Conservation (phyloP, 179 eudicot genomes). For the Gypsophila paniculata region DNA sequence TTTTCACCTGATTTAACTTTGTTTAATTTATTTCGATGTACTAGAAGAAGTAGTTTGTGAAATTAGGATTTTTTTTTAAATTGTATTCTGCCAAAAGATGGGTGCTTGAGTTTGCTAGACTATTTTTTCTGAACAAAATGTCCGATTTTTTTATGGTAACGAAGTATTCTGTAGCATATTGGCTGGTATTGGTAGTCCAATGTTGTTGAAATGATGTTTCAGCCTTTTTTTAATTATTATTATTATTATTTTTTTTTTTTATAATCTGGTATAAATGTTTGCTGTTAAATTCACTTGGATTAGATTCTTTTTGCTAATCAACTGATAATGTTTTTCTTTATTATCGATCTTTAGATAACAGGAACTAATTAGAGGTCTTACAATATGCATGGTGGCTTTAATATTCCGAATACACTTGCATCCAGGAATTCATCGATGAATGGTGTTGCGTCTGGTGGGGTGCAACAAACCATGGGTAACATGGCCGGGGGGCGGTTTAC, state of each 20-base stretch:
- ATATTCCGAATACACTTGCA: constrained; percentile 65
- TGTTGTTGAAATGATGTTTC: background rate
- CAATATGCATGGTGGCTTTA: constrained; percentile 72
- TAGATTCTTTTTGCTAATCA: constrained; percentile 2
- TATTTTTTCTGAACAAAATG: too few relatives aligned
- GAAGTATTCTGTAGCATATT: background rate
- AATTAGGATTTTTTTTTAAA: too few relatives aligned
- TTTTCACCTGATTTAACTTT: too few relatives aligned
- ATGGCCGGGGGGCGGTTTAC: constrained; percentile 72
- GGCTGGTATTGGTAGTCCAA: background rate
- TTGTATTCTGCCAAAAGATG: too few relatives aligned
- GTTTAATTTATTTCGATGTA: too few relatives aligned
- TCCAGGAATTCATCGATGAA: constrained; percentile 76
- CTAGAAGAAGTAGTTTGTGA: too few relatives aligned
- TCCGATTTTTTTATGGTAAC: too few relatives aligned
- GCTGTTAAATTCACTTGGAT: constrained; percentile 29
- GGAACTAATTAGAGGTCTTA: constrained; percentile 64
- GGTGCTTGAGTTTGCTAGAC: too few relatives aligned
- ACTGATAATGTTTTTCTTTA: background rate
- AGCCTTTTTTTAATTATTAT: too few relatives aligned
- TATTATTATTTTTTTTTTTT: too few relatives aligned
- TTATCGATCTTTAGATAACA: constrained; percentile 21
- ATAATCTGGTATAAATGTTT: too few relatives aligned
- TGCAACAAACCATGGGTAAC: constrained; percentile 73
- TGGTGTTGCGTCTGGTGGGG: constrained; percentile 65